A percentile compares a stretch with the other conserved stretches of the same genome.
phyloP scores from a whole-genome alignment of 257 asterid species.

The Perilla frutescens region DNA sequence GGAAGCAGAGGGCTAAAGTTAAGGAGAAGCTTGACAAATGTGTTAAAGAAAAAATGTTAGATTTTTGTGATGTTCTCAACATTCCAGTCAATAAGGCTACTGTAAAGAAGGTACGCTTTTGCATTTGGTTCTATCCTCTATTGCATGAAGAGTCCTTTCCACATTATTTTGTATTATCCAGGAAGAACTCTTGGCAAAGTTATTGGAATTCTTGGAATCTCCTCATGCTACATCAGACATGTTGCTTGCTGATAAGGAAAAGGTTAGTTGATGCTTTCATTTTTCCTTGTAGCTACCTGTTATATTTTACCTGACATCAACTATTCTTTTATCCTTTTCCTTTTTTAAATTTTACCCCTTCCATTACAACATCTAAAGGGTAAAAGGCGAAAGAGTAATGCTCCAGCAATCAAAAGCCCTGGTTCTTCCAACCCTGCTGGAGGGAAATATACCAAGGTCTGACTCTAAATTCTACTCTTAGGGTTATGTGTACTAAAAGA shows the following conservation, averaged over 20 bases:
- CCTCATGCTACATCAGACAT: conserved; percentile 79
- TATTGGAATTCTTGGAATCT: conserved; percentile 82
- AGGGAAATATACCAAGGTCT: conserved; percentile 62
- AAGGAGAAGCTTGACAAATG: conserved; percentile 92
- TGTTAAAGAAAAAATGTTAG: conserved; percentile 81
- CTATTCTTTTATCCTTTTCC: background rate
- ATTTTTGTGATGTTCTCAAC: conserved; percentile 82
- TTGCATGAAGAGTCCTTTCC: conserved; percentile 16
- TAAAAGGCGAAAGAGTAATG: conserved; percentile 63
- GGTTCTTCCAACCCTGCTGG: conserved; percentile 49
- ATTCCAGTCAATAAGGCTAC: conserved; percentile 61
- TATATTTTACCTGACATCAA: background rate
- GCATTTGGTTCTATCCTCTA: conserved; percentile 21
- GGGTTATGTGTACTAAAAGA: background rate
- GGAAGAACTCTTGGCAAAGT: conserved; percentile 84
- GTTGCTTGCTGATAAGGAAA: conserved; percentile 80
- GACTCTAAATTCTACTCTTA: conserved; percentile 24
- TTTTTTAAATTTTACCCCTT: background rate
- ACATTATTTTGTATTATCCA: conserved; percentile 40
- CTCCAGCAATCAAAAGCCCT: conserved; percentile 52
- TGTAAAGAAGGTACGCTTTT: conserved; percentile 65
- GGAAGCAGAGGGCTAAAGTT: conserved; percentile 69
- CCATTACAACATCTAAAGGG: conserved; percentile 46
- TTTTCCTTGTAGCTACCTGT: conserved; percentile 25
- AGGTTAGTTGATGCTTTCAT: conserved; percentile 41